These are phyloP conservation scores for Eucalyptus sp. DNA, from an alignment of 345 rosid genomes.

Conservation along the genomic window DNA sequence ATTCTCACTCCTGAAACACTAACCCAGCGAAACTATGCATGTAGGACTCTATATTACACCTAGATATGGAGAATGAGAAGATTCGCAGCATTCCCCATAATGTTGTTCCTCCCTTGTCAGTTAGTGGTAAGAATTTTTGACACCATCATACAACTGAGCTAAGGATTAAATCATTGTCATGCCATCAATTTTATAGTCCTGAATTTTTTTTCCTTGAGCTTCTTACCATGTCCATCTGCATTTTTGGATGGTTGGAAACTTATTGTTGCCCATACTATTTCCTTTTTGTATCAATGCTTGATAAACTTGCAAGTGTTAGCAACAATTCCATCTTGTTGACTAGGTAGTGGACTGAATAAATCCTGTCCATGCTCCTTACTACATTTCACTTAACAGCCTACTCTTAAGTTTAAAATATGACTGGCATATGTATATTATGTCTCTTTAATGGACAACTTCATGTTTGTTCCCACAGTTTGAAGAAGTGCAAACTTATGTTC, in stretches of 20 bases:
- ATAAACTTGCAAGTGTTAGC: not conserved
- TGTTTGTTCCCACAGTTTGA: too few species aligned
- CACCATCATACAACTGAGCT: not conserved
- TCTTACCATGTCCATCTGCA: not conserved
- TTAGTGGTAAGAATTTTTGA: not conserved
- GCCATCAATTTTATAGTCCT: not conserved
- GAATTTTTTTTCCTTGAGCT: not conserved
- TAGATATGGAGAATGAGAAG: not conserved
- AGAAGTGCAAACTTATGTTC: not conserved
- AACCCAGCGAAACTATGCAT: not conserved
- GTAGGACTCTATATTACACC: not conserved
- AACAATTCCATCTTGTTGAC: not conserved
- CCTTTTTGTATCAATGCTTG: not conserved
- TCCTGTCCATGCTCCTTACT: not conserved
- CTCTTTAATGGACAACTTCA: not conserved
- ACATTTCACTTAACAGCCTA: not conserved
- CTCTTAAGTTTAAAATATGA: too few species aligned
- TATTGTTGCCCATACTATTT: not conserved
- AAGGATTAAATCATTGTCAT: not conserved
- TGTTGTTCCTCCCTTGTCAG: not conserved
- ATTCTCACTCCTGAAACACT: not conserved
- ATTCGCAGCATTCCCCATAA: not conserved
- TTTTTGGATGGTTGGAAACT: not conserved
- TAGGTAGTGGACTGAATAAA: not conserved
- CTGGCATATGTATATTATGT: too few species aligned